Conservation (phyloP, 1,139 yeast species). For the Insectozyma bohioensis region DNA sequence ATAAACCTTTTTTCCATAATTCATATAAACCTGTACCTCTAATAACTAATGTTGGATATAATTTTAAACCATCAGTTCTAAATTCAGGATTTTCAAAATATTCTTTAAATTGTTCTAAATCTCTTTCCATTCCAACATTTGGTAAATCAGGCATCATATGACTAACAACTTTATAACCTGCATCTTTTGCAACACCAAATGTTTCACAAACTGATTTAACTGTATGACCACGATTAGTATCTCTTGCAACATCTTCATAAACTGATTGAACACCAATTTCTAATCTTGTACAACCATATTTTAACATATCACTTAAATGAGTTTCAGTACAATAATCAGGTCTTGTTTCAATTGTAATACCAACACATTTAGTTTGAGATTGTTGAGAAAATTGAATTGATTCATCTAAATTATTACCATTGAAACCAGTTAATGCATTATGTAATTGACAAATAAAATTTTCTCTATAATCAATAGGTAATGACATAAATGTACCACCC, state of each 20-base stretch:
- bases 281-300: slow-evolving; percentile 93
- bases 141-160: slow-evolving; percentile 99
- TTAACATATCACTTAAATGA: slow-evolving; percentile 91
- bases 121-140: slow-evolving; percentile 98
- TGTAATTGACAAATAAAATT: slow-evolving; percentile 85
- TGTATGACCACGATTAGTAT: slow-evolving; percentile 97
- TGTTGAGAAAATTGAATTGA: slow-evolving; percentile 91
- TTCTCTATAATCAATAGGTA: slow-evolving; percentile 87
- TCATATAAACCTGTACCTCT: slow-evolving; percentile 98
- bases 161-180: slow-evolving; percentile 95
- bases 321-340: slow-evolving; percentile 98
- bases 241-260: slow-evolving; percentile 97
- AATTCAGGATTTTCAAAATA: slow-evolving; percentile 96
- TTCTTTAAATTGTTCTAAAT: slow-evolving; percentile 90
- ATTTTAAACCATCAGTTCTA: slow-evolving; percentile 93
- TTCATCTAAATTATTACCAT: slow-evolving; percentile 85
- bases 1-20: slow-evolving; percentile 94
- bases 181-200: slow-evolving; percentile 92
- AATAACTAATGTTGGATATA: slow-evolving; percentile 94
- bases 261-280: slow-evolving; percentile 98
- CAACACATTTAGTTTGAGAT: slow-evolving; percentile 95
- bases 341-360: slow-evolving; percentile 96
- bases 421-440: slow-evolving; percentile 92
- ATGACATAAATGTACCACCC: slow-evolving; percentile 99
- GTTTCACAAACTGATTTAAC: slow-evolving; percentile 96